Base-by-base conservation (phyloP, 2,329 filamentous ascomycete species). In the Ophiosphaerella herpotricha region DNA sequence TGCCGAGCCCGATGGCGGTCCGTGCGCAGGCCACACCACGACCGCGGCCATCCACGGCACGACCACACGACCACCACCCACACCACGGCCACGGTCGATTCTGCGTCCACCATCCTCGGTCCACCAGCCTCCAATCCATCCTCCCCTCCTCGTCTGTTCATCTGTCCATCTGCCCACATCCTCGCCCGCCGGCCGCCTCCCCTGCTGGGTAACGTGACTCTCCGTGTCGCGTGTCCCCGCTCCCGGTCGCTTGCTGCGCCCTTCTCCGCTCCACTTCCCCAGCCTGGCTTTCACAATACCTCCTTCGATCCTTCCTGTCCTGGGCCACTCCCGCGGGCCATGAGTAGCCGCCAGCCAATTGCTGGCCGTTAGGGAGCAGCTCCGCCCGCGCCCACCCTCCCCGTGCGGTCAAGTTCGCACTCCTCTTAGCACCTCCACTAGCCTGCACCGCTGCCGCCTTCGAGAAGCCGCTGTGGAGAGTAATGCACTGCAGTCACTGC, bases 381-480 rank as follows among this genome's bases (percentile, higher is more conserved):
- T 65, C 58, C 62, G 57, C 59, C 49, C 53, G 42, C 51, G 29
- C 53, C 39, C 51, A 23, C 32, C 39, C 48, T 45, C 38, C 42
- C 50, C 55, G 47, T 40, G 49, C 50, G 37, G 39, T 48, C 43
- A 46, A 46, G 31, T 43, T 43, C 36, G 55, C 54, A 46, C 55
- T 26, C 48, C 54, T 41, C 45, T 48, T 55, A 50, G 52, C 55
- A 51, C 48, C 46, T 43, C 46, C 43, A 54, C 55, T 41, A 41
- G 34, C 52, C 54, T 48, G 46, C 52, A 43, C 53, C 46, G 40
- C 50, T 55, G 46, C 50, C 42, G 48, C 47, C 58, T 71, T 71
- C 68, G 63, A 68, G 68, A 71, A 70, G 61, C 31, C 52, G 53
- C 59, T 48, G 46, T 66, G 52, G 66, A 72, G 69, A 58, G 36